phyloP scores from a whole-genome alignment of 2,329 filamentous ascomycete genomes.

The Graphilbum sp. region DNA sequence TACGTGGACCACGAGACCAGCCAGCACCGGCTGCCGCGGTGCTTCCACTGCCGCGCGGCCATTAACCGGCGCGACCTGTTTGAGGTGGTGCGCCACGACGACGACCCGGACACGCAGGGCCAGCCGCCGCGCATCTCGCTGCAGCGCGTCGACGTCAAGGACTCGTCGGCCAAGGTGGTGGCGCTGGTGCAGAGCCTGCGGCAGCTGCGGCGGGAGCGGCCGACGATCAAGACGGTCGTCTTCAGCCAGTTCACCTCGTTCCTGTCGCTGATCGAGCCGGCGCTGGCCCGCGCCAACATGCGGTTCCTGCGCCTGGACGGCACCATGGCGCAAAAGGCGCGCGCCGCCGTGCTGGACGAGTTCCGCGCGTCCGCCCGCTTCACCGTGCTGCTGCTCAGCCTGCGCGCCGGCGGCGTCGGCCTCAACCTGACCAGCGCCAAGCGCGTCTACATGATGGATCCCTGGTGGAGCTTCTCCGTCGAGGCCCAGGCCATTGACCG shows the following conservation, averaged over 20 bases:
- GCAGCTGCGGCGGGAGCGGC: constrained; percentile 45
- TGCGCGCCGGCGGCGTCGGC: constrained; percentile 84
- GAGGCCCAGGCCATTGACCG: constrained; percentile 96
- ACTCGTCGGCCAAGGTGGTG: constrained; percentile 79
- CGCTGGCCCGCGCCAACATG: constrained; percentile 56
- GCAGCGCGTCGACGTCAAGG: constrained; percentile 41
- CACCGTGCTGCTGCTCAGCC: constrained; percentile 62
- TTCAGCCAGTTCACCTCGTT: constrained; percentile 98
- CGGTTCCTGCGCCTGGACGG: constrained; percentile 80
- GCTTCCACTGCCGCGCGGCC: constrained; percentile 77
- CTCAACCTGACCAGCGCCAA: constrained; percentile 82
- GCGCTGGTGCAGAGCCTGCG: constrained; percentile 63
- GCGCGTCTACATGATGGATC: constrained; percentile 97
- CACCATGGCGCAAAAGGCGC: constrained; percentile 69
- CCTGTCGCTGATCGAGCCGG: constrained; percentile 75
- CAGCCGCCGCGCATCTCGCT: constrained; percentile 38
- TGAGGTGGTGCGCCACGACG: constrained; percentile 72
- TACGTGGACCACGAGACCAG: constrained; percentile 79
- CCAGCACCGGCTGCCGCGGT: constrained; percentile 59
- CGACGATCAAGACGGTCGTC: constrained; percentile 69
- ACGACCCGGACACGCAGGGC: constrained; percentile 25
- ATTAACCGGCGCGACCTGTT: constrained; percentile 78
- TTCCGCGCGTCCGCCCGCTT: constrained; percentile 51
- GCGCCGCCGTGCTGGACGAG: constrained; percentile 59
- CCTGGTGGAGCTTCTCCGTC: constrained; percentile 97